These are phyloP conservation scores for Thuja plicata DNA, from an alignment of 83 land plant genomes.

Conservation along the genomic window DNA sequence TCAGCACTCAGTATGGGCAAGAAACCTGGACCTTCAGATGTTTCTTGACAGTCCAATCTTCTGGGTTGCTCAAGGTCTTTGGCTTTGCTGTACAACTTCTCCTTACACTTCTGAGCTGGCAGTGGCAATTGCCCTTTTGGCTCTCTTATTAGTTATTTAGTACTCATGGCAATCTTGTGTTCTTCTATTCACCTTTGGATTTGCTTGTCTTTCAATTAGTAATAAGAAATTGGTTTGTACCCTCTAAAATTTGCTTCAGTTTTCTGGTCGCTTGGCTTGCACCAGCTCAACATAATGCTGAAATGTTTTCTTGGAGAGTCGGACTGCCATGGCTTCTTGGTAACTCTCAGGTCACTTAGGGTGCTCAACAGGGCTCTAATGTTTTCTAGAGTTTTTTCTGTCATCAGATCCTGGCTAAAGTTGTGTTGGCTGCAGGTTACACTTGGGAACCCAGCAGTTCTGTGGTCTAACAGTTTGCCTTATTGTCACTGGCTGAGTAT, in stretches of 20 bases:
- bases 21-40: no score
- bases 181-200: not conserved
- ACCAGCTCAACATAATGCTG: not conserved
- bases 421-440: not conserved
- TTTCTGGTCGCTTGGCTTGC: not conserved
- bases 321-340: not conserved
- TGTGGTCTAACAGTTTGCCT: not conserved
- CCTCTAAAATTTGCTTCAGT: not conserved
- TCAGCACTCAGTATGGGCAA: no score
- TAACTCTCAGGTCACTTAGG: not conserved
- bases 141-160: not conserved
- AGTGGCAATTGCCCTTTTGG: not conserved
- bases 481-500: not conserved
- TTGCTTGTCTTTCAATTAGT: not conserved
- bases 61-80: no score
- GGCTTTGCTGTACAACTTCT: no score
- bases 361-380: no score
- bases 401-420: not conserved
- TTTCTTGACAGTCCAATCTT: no score
- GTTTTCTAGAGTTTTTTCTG: not conserved
- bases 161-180: not conserved
- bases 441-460: not conserved
- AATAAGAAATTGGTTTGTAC: not conserved
- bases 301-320: not conserved
- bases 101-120: no score